Base-by-base conservation (phyloP, 805 yeast genomes). In the Yamadazyma kitorensis region DNA sequence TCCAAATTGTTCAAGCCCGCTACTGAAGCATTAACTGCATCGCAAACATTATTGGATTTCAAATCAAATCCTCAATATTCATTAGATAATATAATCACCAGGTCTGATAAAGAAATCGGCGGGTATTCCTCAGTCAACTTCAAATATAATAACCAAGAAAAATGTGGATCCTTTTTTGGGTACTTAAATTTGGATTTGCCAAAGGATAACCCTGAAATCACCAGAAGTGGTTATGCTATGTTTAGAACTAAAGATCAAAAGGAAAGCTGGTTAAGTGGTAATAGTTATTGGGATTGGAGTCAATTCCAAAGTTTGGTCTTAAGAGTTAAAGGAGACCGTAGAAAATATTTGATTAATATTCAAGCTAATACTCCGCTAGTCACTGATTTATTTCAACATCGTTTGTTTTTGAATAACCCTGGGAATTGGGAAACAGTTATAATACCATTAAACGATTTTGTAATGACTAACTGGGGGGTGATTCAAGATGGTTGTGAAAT, bases 341-440 rank as follows among this genome's bases (percentile, higher is more conserved):
- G 95, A 37, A 80, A 80, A 56, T 86, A 83, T 56, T 74, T 82
- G 56, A 80, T 86, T 27, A 86, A 86, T 50, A 70, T 86, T 32
- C 95, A 86, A 61, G 81, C 91, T 9, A 86, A 85, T 49, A 77
- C 87, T 2, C 82, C 89, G 20, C 72, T 82, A 40, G 72, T 78
- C 6, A 82, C 91, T 2, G 95, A 86, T 57, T 62, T 86, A 43
- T 86, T 78, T 58, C 95, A 86, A 58, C 95, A 86, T 56, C 60
- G 95, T 15, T 64, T 86, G 43, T 86, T 84, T 48, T 60, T 83
- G 44, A 75, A 77, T 45, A 73, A 67, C 25, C 86, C 86, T 4
- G 86, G 87, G 2, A 68, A 77, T 41, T 86, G 95, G 95, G 93
- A 86, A 53, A 82, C 87, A 2, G 87, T 86, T 10, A 75, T 81